Evolutionary conservation across 192 early-diverging fungal genomes (phyloP).

Genomic region (Funneliformis mosseae): DNA sequence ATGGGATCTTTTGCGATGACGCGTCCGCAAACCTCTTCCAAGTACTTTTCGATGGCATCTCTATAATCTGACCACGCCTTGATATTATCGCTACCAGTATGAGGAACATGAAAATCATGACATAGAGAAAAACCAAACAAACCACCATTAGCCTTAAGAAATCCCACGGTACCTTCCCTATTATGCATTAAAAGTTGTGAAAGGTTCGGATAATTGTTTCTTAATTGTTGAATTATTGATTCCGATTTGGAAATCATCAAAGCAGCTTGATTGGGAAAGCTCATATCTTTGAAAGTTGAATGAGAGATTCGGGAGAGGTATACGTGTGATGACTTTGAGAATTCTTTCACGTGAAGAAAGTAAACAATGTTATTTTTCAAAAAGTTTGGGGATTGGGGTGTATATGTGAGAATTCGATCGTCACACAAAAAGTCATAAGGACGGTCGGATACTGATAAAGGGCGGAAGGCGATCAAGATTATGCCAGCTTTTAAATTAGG

Average conservation of each 20-base stretch:
- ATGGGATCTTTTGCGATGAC: background rate
- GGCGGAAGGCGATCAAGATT: no score
- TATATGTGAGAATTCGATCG: no score
- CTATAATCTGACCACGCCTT: background rate
- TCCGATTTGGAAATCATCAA: background rate
- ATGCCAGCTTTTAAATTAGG: no score
- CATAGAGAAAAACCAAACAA: background rate
- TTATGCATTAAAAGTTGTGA: background rate
- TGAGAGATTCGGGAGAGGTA: no score
- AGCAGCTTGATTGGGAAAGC: background rate
- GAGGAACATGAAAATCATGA: background rate
- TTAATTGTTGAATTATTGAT: background rate
- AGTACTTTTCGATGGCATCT: background rate
- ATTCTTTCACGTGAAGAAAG: no score
- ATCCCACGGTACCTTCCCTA: background rate
- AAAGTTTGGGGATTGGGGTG: no score
- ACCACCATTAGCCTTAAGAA: slow-evolving; percentile 5
- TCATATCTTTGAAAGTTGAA: background rate
- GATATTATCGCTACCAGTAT: background rate
- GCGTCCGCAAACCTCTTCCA: background rate
- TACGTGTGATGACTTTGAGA: no score
- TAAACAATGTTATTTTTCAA: no score
- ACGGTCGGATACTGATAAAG: no score
- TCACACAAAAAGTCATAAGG: no score
- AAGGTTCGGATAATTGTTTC: background rate